Percentiles rank a stretch among this genome's conserved stretches.
Conservation (phyloP, 1,284 basidiomycete species). For the Microbotryum scabiosae region DNA sequence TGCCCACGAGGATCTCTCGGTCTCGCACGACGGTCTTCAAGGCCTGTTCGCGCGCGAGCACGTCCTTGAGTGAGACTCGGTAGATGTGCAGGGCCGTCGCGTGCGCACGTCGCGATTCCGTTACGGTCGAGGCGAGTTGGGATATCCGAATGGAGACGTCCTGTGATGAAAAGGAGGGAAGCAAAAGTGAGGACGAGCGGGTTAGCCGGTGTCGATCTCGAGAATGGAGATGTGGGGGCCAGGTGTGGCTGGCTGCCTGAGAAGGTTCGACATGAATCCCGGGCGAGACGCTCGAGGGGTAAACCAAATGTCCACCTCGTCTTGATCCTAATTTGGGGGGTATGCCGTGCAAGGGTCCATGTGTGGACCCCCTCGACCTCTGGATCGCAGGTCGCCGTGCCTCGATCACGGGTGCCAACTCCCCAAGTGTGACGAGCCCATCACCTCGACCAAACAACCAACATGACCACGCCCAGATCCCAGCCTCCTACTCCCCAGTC, state of each 20-base stretch:
- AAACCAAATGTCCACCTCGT: no score
- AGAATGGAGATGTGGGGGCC: no score
- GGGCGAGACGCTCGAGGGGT: no score
- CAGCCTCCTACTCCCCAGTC: background rate
- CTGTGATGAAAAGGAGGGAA: conserved; percentile 3
- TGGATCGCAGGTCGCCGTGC: no score
- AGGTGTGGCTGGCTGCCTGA: no score
- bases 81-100: conserved; percentile 40
- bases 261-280: no score
- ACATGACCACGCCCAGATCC: background rate
- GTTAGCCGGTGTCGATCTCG: background rate
- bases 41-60: conserved; percentile 41
- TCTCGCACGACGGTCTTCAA: conserved; percentile 42
- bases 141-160: conserved; percentile 39
- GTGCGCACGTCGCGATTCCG: conserved; percentile 40
- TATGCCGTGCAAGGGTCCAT: no score
- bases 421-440: conserved; percentile 1
- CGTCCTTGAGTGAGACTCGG: conserved; percentile 42
- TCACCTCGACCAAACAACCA: background rate
- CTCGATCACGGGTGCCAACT: conserved; percentile 6
- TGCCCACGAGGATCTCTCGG: conserved; percentile 42
- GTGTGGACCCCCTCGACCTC: no score
- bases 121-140: conserved; percentile 37
- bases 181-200: background rate
- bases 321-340: no score